Conservation (phyloP, 1,284 basidiomycete genomes). For the Cutaneotrichosporon sp. region DNA sequence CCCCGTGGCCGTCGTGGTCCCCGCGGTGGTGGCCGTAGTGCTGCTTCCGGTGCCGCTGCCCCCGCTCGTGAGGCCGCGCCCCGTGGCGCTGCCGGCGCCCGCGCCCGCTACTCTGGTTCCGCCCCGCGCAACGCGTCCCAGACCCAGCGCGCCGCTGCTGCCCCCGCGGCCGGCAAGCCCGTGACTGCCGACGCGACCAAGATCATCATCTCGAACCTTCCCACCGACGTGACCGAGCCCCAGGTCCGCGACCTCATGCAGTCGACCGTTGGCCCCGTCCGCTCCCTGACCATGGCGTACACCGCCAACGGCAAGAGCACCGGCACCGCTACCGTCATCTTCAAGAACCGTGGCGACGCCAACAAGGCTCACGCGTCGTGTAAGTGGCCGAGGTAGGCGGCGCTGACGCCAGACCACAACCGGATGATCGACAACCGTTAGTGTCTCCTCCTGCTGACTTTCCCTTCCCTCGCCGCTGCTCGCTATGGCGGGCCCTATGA, state of each 20-base stretch:
- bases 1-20: conserved; percentile 56
- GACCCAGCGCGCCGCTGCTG: conserved; percentile 24
- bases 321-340: conserved; percentile 84
- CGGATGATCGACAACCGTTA: conserved; percentile 99
- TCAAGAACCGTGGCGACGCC: conserved; percentile 84
- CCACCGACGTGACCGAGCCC: conserved; percentile 88
- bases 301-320: conserved; percentile 83
- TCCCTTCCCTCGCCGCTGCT: conserved; percentile 19
- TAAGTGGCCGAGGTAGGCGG: conserved; percentile 28
- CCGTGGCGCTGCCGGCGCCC: conserved; percentile 51
- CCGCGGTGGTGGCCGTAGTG: conserved; percentile 48
- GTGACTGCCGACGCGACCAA: conserved; percentile 66
- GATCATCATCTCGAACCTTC: conserved; percentile 95
- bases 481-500: conserved; percentile 8
- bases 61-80: conserved; percentile 33
- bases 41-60: conserved; percentile 52
- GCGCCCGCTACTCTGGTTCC: conserved; percentile 56
- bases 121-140: conserved; percentile 26
- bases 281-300: conserved; percentile 81
- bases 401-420: conserved; percentile 69
- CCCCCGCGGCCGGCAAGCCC: conserved; percentile 52
- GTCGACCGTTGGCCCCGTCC: conserved; percentile 84
- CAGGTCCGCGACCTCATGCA: conserved; percentile 95
- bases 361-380: conserved; percentile 86
- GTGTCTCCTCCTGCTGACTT: conserved; percentile 58